Base-by-base conservation (phyloP, 2,329 filamentous ascomycete species). In the Aspergillus flavus region DNA sequence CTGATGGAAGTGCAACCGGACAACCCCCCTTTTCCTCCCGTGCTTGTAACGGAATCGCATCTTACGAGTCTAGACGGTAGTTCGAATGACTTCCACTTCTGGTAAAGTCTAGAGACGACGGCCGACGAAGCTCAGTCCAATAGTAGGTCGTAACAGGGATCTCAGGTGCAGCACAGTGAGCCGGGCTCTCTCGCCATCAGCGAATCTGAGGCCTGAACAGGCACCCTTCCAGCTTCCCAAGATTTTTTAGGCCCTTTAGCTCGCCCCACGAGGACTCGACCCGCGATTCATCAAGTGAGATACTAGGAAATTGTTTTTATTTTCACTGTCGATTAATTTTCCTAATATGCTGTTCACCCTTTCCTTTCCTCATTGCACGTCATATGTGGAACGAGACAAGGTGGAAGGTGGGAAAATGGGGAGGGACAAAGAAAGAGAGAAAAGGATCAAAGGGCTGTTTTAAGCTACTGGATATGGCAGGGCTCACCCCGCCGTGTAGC, bases 71-170 rank as follows among this genome's bases (percentile, higher is more conserved):
- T 57, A n/a, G 59, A 63, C 63, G 65, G 66, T 39, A 6, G 23
- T 39, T 34, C 32, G n/a, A 39, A 55, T 39, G 68, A 71, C 70
- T 71, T 66, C 64, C 62, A 56, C 30, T 71, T 73, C 68, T 61
- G 65, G 70, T 55, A 74, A 76, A 75, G 68, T 74, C 71, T 74
- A 66, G 68, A 71, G 66, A 75, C 68, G 68, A 70, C 69, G 64
- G 70, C 71, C 71, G 66, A 69, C 70, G 63, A 70, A 72, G 68
- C 66, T 70, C 71, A 71, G 74, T 73, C 77, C 77, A 79, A 79
- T 79, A 59, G 73, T 64, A 68, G 75, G 73, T 76, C 75, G 64
- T 64, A 78, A 65, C 76, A 73, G 73, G 76, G 71, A 73, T 78
- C 67, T 76, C 72, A 73, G 71, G 75, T 68, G 58, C 56, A 66